Conservation (phyloP, 257 asterid species). For the Leptodermis oblonga region DNA sequence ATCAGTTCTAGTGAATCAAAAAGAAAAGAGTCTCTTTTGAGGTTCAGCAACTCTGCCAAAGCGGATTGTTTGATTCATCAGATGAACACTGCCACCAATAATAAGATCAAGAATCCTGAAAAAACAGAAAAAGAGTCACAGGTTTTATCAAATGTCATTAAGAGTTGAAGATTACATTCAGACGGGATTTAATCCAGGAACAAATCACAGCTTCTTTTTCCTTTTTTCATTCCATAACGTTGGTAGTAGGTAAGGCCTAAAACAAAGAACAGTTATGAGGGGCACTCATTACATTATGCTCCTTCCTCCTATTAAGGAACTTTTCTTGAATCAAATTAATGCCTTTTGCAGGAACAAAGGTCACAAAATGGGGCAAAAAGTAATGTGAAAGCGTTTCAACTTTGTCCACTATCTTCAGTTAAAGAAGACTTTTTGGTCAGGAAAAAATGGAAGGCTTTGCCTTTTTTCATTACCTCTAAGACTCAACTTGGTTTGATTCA, state of each 20-base stretch:
- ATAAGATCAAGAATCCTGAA: slow-evolving; percentile 49
- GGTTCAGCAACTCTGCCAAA: too few species aligned
- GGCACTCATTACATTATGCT: not conserved
- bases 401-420: not conserved
- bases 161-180: not conserved
- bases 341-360: not conserved
- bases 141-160: not conserved
- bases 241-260: too few species aligned
- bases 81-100: slow-evolving; percentile 30
- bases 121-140: not conserved
- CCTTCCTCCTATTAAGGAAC: not conserved
- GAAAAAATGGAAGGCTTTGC: slow-evolving; percentile 4
- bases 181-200: not conserved
- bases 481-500: slow-evolving; percentile 44
- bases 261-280: not conserved
- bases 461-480: slow-evolving; percentile 51
- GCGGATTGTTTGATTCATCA: too few species aligned
- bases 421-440: slow-evolving; percentile 29
- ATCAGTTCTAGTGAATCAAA: not conserved
- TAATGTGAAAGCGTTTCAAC: slow-evolving; percentile 24
- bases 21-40: not conserved
- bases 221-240: not conserved
- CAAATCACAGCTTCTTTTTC: not conserved
- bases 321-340: not conserved
- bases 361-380: slow-evolving; percentile 11